Percentiles rank a stretch among this genome's conserved stretches.
Evolutionary conservation across 2,329 filamentous ascomycete genomes (phyloP).

Genomic region (Fusarium fracticaudum): DNA sequence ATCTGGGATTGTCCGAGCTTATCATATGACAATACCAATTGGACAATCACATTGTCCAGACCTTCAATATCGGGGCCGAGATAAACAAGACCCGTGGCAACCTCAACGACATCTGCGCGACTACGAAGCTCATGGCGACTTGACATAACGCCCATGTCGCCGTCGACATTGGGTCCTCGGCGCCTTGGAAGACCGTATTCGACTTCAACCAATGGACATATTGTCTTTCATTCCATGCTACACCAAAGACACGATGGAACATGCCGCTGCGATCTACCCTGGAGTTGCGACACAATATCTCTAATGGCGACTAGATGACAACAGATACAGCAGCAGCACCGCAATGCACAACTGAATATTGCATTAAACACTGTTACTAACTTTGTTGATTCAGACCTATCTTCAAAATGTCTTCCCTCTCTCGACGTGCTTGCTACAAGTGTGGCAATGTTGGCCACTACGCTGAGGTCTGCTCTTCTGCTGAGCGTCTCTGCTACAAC

Average conservation of each 20-base stretch:
- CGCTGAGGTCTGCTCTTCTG: conserved; percentile 93
- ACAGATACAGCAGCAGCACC: not conserved
- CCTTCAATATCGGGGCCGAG: not conserved
- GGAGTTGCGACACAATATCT: not conserved
- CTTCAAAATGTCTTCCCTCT: conserved; percentile 77
- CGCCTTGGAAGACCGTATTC: not conserved
- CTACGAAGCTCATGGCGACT: not conserved
- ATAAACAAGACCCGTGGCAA: not conserved
- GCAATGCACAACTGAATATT: not conserved
- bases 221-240: not conserved
- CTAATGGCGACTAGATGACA: not conserved
- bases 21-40: not conserved
- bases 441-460: conserved; percentile 85
- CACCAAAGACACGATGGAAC: not conserved
- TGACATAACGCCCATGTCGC: not conserved
- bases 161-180: not conserved
- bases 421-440: conserved; percentile 85
- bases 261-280: not conserved
- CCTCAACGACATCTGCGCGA: not conserved
- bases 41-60: not conserved
- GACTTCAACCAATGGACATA: not conserved
- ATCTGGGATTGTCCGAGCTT: conserved; percentile 1
- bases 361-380: conserved; percentile 9
- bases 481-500: conserved; percentile 99
- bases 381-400: conserved; percentile 12